Percentiles rank a stretch among this genome's conserved stretches.
Evolutionary conservation across 2,329 filamentous ascomycete species (phyloP).

Genomic region (Penicillium sp.): DNA sequence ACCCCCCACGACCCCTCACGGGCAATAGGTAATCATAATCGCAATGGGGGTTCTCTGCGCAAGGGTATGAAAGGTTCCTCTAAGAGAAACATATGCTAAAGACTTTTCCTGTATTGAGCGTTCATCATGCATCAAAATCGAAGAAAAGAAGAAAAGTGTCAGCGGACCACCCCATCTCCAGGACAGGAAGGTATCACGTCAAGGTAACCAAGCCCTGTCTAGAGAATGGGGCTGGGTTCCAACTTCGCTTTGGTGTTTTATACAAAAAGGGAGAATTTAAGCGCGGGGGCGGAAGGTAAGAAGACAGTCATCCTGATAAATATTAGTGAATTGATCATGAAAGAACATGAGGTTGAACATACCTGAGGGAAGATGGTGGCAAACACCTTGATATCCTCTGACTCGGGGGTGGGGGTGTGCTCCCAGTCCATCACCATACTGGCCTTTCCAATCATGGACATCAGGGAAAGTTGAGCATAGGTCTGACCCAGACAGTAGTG

Average conservation of each 20-base stretch:
- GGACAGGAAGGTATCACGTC: slow-evolving; percentile 23
- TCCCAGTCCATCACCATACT: slow-evolving; percentile 84
- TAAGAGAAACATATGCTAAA: slow-evolving; percentile 1
- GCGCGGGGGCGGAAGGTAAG: slow-evolving; percentile 63
- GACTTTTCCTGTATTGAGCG: slow-evolving; percentile 9
- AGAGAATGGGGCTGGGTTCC: slow-evolving; percentile 17
- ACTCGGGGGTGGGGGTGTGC: slow-evolving; percentile 77
- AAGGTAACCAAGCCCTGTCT: slow-evolving; percentile 19
- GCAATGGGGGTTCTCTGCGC: slow-evolving; percentile 6
- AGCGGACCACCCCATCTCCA: slow-evolving; percentile 22
- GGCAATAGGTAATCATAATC: slow-evolving; percentile 16
- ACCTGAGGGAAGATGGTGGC: slow-evolving; percentile 97
- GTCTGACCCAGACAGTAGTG: slow-evolving; percentile 96
- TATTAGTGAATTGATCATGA: slow-evolving; percentile 22
- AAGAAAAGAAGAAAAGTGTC: slow-evolving; percentile 15
- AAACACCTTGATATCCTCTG: slow-evolving; percentile 97
- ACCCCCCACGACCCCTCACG: slow-evolving; percentile 11
- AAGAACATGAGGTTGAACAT: slow-evolving; percentile 6
- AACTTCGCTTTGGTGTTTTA: slow-evolving; percentile 20
- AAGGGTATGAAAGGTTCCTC: slow-evolving; percentile 13
- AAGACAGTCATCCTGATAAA: slow-evolving; percentile 73
- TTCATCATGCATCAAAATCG: slow-evolving; percentile 14
- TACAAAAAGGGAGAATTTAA: slow-evolving; percentile 25
- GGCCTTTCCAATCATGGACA: slow-evolving; percentile 86
- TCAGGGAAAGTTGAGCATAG: slow-evolving; percentile 86